A percentile compares a stretch with the other conserved stretches of the same genome.
phyloP scores from a whole-genome alignment of 2,329 filamentous ascomycete genomes.

The Talaromyces albobiverticillius region DNA sequence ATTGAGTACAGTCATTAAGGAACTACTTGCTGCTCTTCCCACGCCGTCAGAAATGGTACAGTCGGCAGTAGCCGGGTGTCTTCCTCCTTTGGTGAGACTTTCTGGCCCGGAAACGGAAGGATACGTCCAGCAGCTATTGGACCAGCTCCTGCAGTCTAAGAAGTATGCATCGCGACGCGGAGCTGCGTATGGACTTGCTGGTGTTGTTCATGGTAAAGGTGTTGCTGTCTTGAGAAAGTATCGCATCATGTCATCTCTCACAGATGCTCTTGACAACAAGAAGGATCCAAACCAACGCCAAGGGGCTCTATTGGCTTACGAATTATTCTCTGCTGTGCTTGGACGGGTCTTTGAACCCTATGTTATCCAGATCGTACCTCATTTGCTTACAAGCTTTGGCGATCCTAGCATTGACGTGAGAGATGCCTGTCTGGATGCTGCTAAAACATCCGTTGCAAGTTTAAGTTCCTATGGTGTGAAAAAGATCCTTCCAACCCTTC shows the following conservation, averaged over 20 bases:
- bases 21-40: conserved; percentile 80
- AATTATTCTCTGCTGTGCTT: conserved; percentile 81
- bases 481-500: conserved; percentile 83
- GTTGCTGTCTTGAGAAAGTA: conserved; percentile 78
- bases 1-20: conserved; percentile 81
- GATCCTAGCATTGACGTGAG: conserved; percentile 85
- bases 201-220: conserved; percentile 83
- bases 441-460: conserved; percentile 90
- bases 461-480: conserved; percentile 96
- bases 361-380: conserved; percentile 90
- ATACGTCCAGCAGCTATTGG: conserved; percentile 77
- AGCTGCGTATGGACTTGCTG: conserved; percentile 90
- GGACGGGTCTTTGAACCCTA: conserved; percentile 93
- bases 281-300: conserved; percentile 87
- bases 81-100: conserved; percentile 84
- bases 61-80: conserved; percentile 89
- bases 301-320: conserved; percentile 83
- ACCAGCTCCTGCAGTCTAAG: conserved; percentile 80
- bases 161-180: conserved; percentile 91
- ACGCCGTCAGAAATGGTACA: conserved; percentile 97
- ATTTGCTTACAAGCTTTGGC: conserved; percentile 84
- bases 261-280: conserved; percentile 86
- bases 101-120: conserved; percentile 73
- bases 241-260: conserved; percentile 78
- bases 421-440: conserved; percentile 86